Evolutionary conservation across 192 early-diverging fungal genomes (phyloP), one percentile per base, ranked within the genome.

Genomic region (Allomyces macrogynus): DNA sequence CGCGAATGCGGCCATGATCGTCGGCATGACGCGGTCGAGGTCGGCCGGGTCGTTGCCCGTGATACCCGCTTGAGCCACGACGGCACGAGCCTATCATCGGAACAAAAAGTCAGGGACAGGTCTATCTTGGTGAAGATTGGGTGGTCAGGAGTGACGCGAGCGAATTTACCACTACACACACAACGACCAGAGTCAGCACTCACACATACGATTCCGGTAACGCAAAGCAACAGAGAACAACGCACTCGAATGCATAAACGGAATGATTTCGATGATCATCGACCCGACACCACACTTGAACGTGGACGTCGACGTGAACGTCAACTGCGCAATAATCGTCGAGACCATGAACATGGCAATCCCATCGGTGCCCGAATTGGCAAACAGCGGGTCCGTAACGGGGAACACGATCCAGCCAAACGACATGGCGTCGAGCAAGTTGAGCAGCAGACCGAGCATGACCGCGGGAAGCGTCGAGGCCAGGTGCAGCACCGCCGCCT

Each of bases 341-440:
- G 81, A 86, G 1, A 92, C 87, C 75, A 97, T 84, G 70, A 90
- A 97, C 88, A 97, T 97, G 62, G 91, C 90, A 64, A 97, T 91
- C 24, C 95, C 95, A 67, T 84, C 84, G 2, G 88, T 85, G 5
- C 88, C 88, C 70, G 88, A 80, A 9, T 73, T 70, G 65, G 72
- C 75, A 72, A 84, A 90, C 14, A 82, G 84, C 0, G 86, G 77
- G 11, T 86, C 81, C 60, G 81, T 81, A 1, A 87, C 68, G 0
- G 95, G 95, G 67, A 99, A 99, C 22, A 90, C 86, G 70, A 99
- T 97, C 71, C 88, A 76, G 16, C 88, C 88, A 74, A 87, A 90
- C 27, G 86, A 87, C 42, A 95, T 81, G 11, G 91, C 90, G 72
- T 98, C 95, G 44, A 98, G 76, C 49, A 98, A 70, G 75, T 93